These are phyloP conservation scores for Colletotrichum agaves DNA, from an alignment of 2,329 filamentous ascomycete species.

Conservation along the genomic window DNA sequence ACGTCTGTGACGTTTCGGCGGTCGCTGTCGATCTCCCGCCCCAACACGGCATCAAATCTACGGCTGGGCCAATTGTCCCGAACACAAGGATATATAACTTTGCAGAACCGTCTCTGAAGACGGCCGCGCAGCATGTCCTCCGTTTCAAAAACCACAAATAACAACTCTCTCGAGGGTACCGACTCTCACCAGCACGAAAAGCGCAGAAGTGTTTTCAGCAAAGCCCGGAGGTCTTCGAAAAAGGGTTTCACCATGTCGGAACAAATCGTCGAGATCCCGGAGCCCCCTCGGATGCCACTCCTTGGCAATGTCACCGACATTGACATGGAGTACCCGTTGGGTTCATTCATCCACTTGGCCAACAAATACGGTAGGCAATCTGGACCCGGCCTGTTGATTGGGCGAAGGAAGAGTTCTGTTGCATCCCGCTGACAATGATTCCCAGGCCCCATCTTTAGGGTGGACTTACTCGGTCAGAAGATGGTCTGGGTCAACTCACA, in stretches of 20 bases:
- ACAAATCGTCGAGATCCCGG: conserved; percentile 33
- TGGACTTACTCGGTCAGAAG: conserved; percentile 58
- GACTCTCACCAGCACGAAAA: background rate
- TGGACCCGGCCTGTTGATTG: background rate
- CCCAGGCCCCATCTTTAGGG: conserved; percentile 67
- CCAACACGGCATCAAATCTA: background rate
- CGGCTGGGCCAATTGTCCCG: too few relatives aligned
- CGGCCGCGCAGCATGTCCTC: background rate
- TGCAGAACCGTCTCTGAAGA: background rate
- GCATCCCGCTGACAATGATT: background rate
- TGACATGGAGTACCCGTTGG: conserved; percentile 64
- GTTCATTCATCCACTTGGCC: conserved; percentile 66
- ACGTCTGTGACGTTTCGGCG: background rate
- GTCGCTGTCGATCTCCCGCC: background rate
- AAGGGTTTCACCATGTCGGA: conserved; percentile 37
- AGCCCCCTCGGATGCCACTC: conserved; percentile 71
- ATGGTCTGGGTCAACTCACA: conserved; percentile 64
- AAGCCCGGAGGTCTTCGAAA: conserved; percentile 11
- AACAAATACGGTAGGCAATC: conserved; percentile 69
- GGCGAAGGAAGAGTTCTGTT: background rate
- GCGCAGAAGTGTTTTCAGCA: conserved; percentile 21
- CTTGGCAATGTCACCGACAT: conserved; percentile 75
- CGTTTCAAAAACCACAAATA: background rate
- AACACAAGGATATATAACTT: background rate
- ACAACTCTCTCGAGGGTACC: background rate